phyloP scores from a whole-genome alignment of 2,329 filamentous ascomycete genomes.

The Alternaria sp. region DNA sequence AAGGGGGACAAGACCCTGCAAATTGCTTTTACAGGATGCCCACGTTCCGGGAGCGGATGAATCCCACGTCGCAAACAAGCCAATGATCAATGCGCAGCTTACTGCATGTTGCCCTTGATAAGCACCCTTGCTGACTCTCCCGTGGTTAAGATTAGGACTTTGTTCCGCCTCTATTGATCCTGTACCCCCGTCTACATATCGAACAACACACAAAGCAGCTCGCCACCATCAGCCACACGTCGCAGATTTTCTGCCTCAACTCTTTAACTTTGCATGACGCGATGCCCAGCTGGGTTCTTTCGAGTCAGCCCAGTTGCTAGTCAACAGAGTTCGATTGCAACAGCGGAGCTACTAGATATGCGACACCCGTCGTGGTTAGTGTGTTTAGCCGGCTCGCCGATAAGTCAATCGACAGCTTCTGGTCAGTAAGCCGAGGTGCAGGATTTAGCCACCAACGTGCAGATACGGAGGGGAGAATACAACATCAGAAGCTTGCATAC shows the following conservation, averaged over 20 bases:
- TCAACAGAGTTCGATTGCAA: conserved; percentile 3
- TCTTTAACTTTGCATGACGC: conserved; percentile 6
- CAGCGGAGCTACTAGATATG: neutral
- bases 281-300: neutral
- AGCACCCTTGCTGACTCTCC: conserved; percentile 5
- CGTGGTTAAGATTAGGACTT: conserved; percentile 9
- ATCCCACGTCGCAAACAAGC: neutral
- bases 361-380: conserved; percentile 8
- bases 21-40: neutral
- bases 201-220: conserved; percentile 12
- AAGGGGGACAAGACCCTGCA: neutral
- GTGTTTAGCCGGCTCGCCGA: conserved; percentile 4
- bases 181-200: neutral
- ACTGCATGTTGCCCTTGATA: conserved; percentile 1
- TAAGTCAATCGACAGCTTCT: conserved; percentile 5
- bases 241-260: conserved; percentile 4
- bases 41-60: neutral
- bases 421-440: conserved; percentile 5
- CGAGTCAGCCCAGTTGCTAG: conserved; percentile 3
- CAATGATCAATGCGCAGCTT: neutral
- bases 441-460: conserved; percentile 12
- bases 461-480: conserved; percentile 6
- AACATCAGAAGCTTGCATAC: conserved; percentile 9
- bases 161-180: neutral
- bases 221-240: conserved; percentile 14